Base-by-base conservation (phyloP, 2,329 filamentous ascomycete species). In the Phymatotrichopsis omnivora region DNA sequence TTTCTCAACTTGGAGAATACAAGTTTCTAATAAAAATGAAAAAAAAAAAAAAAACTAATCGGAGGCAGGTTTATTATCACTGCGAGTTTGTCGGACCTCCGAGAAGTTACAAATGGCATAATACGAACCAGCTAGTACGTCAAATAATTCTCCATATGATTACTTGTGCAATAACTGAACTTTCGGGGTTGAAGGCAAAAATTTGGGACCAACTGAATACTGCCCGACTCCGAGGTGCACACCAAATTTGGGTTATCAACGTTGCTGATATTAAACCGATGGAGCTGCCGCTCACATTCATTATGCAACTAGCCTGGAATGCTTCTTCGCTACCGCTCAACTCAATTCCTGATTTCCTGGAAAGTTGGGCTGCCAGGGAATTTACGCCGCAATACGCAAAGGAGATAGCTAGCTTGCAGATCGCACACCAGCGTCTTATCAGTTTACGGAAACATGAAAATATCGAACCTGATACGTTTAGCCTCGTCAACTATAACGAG, bases 191-290 rank as follows among this genome's bases (percentile, higher is more conserved):
- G 8, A 17, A 41, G 38, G 42, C 73, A 54, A 79, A 78, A 63
- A 77, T 74, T 0, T 76, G 74, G 62, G 73, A 80, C 56, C 71
- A 80, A 61, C 75, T 82, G 72, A 69, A 72, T 53, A 67, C 77
- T 5, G 73, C 77, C 2, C 72, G 76, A 45, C 67, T 73, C 11
- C 68, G 74, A 29, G 65, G 74, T 2, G 76, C 74, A 6, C 67
- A 73, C 52, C 65, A 71, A 11, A 76, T 80, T 49, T 80, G 76
- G 77, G 69, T 80, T 30, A 74, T 79, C 54, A 80, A 80, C 51
- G 73, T 80, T n/a, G 76, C 75, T 34, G 76, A 81, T 56, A 67
- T 80, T 52, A 80, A 80, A 62, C 73, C 73, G 0, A 40, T 40
- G 42, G 42, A 45, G 12, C 14, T 45, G 5, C 42, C 34, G 16